Conservation (phyloP, 306 rosid genomes). For the Cicer judaicum region DNA sequence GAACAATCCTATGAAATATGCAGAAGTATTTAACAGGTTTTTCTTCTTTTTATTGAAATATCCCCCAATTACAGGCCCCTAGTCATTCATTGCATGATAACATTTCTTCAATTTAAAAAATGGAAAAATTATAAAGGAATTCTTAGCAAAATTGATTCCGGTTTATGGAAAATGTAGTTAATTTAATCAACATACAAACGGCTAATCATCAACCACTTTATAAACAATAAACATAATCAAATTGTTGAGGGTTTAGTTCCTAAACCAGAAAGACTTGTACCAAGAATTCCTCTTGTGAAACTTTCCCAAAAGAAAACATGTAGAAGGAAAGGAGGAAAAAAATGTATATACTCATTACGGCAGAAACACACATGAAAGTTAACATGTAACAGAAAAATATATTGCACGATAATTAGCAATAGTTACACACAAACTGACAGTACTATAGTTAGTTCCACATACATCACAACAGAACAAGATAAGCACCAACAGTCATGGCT, state of each 20-base stretch:
- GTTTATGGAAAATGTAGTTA: background rate
- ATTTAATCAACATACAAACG: background rate
- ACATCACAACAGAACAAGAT: slow-evolving; percentile 34
- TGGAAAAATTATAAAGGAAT: background rate
- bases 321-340: background rate
- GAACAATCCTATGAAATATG: background rate
- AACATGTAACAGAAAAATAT: slow-evolving; percentile 11
- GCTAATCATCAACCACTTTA: background rate
- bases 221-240: slow-evolving; percentile 1
- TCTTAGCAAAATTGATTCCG: background rate
- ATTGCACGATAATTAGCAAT: slow-evolving; percentile 27
- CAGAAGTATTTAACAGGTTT: background rate
- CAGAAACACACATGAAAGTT: slow-evolving; percentile 12
- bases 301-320: background rate
- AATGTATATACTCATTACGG: background rate
- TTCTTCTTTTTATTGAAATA: background rate
- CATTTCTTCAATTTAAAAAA: background rate
- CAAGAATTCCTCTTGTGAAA: background rate
- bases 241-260: background rate
- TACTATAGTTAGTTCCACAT: slow-evolving; percentile 13
- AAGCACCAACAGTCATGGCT: slow-evolving; percentile 14
- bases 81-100: background rate
- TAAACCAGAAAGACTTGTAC: background rate
- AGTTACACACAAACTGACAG: slow-evolving; percentile 36
- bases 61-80: background rate